A percentile compares a stretch with the other conserved stretches of the same genome.
These are phyloP conservation scores for Nephelium lappaceum DNA, from an alignment of 345 rosid genomes.

Conservation along the genomic window DNA sequence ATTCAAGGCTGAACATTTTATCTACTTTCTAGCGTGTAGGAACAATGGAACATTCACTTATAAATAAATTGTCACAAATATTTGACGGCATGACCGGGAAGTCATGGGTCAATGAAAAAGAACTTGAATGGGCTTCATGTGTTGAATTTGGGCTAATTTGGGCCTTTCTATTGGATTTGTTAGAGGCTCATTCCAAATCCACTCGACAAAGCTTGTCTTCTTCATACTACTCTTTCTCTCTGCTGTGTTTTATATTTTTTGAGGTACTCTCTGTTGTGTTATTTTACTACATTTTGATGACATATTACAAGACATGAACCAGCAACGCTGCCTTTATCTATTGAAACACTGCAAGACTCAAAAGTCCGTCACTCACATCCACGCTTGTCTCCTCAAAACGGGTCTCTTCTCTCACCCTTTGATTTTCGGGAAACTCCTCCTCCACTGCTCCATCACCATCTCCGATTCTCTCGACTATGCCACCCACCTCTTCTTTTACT, in stretches of 20 bases:
- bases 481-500: slow-evolving; percentile 29
- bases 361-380: slow-evolving; percentile 37
- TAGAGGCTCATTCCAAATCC: too few species aligned
- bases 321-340: slow-evolving; percentile 22
- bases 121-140: too few species aligned
- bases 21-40: too few species aligned
- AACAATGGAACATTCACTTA: too few species aligned
- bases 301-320: not conserved
- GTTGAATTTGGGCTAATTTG: too few species aligned
- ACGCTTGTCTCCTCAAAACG: slow-evolving; percentile 36
- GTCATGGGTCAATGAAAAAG: too few species aligned
- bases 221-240: too few species aligned
- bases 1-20: too few species aligned
- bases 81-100: too few species aligned
- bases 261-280: not conserved
- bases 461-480: slow-evolving; percentile 39
- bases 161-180: too few species aligned
- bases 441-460: slow-evolving; percentile 33
- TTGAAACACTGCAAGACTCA: slow-evolving; percentile 40
- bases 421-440: slow-evolving; percentile 45
- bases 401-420: slow-evolving; percentile 36
- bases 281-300: not conserved
- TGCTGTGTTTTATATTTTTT: too few species aligned
- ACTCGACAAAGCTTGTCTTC: not conserved
- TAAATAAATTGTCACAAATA: too few species aligned